Evolutionary conservation across 2,329 filamentous ascomycete species (phyloP), one percentile per base, ranked within the genome.

Genomic region (Curvularia spicifera): DNA sequence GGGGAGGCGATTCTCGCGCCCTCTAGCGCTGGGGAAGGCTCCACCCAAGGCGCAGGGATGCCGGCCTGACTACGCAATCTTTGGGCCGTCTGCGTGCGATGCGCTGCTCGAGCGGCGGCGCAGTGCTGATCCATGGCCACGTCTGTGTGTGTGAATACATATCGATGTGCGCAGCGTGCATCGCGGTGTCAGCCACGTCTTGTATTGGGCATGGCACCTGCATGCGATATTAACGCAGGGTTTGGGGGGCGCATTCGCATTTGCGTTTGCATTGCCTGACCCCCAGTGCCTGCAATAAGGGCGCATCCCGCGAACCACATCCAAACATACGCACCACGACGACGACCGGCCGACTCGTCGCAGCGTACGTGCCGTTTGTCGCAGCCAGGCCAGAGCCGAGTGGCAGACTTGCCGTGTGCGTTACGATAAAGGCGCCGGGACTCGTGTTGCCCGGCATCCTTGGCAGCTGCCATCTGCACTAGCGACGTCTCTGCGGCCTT

Each of bases 201-300:
- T n/a, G 35, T 31, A 18, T 22, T 26, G 20, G 48, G 31, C 33
- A 53, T 22, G 29, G 54, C 48, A 35, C 48, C 54, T 56, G 54
- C 54, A 56, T 56, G 54, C 49, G 48, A 51, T 22, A 51, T 28
- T 22, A 29, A 51, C 33, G 28, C 48, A 51, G 47, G 47, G 47
- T 39, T 37, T 15, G 13, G 7, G n/a, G 22, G 9, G 33, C 35
- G 28, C 9, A 8, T 31, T 7, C 8, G 28, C 28, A 31, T 31
- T 31, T 31, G 24, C 24, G 6, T 26, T 26, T 26, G 47, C 47
- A 49, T 28, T 49, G 47, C 33, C 4, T 49, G 33, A 15, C 37
- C 18, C 3, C n/a, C 46, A 33, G 22, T 22, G 15, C 18, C 18
- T 12, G 46, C 31, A 22, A 49, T 33, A 37, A 24, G 29, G 24